phyloP scores from a whole-genome alignment of 2,329 filamentous ascomycete genomes.

The Phialemonium atrogriseum region DNA sequence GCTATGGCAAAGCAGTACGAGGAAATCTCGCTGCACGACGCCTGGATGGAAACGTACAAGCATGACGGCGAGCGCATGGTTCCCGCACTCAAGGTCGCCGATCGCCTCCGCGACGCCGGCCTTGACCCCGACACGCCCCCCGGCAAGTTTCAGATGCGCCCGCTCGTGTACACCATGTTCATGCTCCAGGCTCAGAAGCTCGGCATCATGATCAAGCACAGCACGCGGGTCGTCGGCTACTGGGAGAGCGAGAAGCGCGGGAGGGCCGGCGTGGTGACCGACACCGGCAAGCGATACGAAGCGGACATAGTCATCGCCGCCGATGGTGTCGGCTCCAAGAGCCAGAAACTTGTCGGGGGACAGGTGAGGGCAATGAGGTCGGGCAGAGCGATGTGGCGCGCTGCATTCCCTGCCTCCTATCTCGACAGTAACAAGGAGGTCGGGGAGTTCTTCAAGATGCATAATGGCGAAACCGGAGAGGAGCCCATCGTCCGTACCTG shows the following conservation, averaged over 20 bases:
- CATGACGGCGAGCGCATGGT: slow-evolving; percentile 42
- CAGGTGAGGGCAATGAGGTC: slow-evolving; percentile 31
- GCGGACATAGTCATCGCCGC: slow-evolving; percentile 40
- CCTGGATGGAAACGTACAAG: slow-evolving; percentile 48
- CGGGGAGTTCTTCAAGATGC: slow-evolving; percentile 32
- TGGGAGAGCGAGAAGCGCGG: slow-evolving; percentile 23
- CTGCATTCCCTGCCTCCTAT: slow-evolving; percentile 30
- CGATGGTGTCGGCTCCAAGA: slow-evolving; percentile 38
- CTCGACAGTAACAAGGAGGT: slow-evolving; percentile 30
- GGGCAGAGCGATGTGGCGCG: slow-evolving; percentile 34
- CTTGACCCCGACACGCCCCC: slow-evolving; percentile 35
- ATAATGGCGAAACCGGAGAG: slow-evolving; percentile 26
- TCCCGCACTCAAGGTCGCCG: slow-evolving; percentile 36
- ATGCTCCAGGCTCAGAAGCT: slow-evolving; percentile 25
- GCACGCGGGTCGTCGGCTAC: slow-evolving; percentile 19
- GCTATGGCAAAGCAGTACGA: slow-evolving; percentile 42
- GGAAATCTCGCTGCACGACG: slow-evolving; percentile 41
- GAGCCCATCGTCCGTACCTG: slow-evolving; percentile 34
- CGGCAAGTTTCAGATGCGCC: slow-evolving; percentile 47
- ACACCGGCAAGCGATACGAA: slow-evolving; percentile 37
- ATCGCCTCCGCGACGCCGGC: slow-evolving; percentile 31
- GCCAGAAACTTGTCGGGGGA: slow-evolving; percentile 32
- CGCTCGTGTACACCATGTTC: slow-evolving; percentile 47
- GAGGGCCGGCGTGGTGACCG: slow-evolving; percentile 38
- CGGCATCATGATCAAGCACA: slow-evolving; percentile 20